Evolutionary conservation across 106 monocot species (phyloP).

Genomic region (Xerophyta viscosa): DNA sequence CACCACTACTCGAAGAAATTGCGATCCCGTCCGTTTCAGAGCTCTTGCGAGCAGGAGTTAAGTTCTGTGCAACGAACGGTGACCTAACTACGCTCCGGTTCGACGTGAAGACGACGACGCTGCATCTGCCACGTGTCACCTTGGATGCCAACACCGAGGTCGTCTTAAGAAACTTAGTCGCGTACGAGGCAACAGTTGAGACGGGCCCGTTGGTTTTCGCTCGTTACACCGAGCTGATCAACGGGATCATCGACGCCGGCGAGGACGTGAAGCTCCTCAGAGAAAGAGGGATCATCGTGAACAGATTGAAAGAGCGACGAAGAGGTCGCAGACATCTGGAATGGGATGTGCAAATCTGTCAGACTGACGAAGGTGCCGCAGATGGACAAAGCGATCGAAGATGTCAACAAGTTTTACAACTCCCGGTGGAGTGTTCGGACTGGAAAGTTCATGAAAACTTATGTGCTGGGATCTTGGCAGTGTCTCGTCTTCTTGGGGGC

Average conservation of each 20-base stretch:
- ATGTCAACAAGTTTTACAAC: slow-evolving; percentile 34
- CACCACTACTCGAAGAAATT: slow-evolving; percentile 47
- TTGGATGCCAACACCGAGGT: slow-evolving; percentile 42
- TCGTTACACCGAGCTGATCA: slow-evolving; percentile 64
- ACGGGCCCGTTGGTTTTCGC: slow-evolving; percentile 35
- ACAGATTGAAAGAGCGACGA: slow-evolving; percentile 53
- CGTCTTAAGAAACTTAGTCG: slow-evolving; percentile 39
- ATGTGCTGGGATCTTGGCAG: slow-evolving; percentile 43
- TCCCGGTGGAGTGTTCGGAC: slow-evolving; percentile 28
- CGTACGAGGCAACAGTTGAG: slow-evolving; percentile 40
- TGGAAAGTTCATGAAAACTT: slow-evolving; percentile 28
- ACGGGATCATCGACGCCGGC: slow-evolving; percentile 56
- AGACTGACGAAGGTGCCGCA: slow-evolving; percentile 34
- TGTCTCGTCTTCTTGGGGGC: slow-evolving; percentile 30
- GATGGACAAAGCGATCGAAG: slow-evolving; percentile 36
- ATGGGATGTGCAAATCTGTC: slow-evolving; percentile 42
- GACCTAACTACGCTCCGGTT: slow-evolving; percentile 25
- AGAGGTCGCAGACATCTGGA: slow-evolving; percentile 49
- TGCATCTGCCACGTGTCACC: slow-evolving; percentile 27
- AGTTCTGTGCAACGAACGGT: slow-evolving; percentile 20
- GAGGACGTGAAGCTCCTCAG: slow-evolving; percentile 43
- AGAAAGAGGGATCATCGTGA: slow-evolving; percentile 24
- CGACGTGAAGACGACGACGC: slow-evolving; percentile 16
- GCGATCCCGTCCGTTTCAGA: slow-evolving; percentile 40
- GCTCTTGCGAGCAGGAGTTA: slow-evolving; percentile 21